Base-by-base conservation (phyloP, 306 rosid species). In the Gastrolobium villosum region DNA sequence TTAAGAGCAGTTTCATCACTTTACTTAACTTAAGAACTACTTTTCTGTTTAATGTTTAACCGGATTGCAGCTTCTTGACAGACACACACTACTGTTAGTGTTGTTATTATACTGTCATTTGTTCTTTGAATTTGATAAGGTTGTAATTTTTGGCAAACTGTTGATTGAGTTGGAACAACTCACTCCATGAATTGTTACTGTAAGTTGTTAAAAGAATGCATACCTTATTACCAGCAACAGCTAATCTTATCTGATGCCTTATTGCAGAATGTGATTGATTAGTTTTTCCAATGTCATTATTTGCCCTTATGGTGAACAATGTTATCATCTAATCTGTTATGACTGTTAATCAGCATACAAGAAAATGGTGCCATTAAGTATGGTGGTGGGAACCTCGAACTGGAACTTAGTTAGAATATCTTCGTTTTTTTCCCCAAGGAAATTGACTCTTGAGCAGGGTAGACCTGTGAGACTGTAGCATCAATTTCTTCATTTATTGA, bases 61-160 rank as follows among this genome's bases (percentile, higher is more conserved):
- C 6, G 11, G 9, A 65, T n/a, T 53, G 15, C 65, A 34, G 43
- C 43, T 50, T 32, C 74, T 13, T 35, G 56, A 54, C 45, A n/a
- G 44, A 50, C 65, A 31, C 39, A 37, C 13, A 40, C 55, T 9
- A 34, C 7, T 55, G 37, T 41, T 6, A 31, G 57, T 67, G 70
- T 74, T 73, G 35, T 65, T 74, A 45, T 69, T 46, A 6, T 7
- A 56, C 40, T 63, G 39, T 52, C 48, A 20, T 60, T 75, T 79
- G 54, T 39, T 49, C 53, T 55, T 70, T 66, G 15, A 76, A 30
- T 50, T 68, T 73, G 53, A 65, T 30, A 5, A 20, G 20, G n/a
- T 2, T 72, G 48, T 30, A 44, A 39, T 44, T 46, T 60, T 48
- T 14, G 32, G 50, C 14, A 8, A 56, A 28, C 44, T 37, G 44